Conservation (phyloP, 1,284 basidiomycete genomes). For the Cryptococcus floricola region DNA sequence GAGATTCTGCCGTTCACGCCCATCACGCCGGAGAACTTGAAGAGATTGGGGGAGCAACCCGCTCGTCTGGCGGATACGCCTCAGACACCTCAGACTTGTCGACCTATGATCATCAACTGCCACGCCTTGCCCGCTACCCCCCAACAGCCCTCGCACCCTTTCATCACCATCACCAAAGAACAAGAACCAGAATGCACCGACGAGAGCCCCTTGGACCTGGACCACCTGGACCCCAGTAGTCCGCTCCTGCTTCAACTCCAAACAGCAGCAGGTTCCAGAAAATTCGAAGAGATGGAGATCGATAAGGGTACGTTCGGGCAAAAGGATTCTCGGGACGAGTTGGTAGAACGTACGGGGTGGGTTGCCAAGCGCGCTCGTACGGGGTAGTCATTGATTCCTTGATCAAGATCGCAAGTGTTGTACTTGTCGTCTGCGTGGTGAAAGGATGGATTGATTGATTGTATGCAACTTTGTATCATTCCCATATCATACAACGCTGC, state of each 20-base stretch:
- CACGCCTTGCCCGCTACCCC: not conserved
- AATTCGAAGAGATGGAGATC: not conserved
- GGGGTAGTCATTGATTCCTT: constrained; percentile 56
- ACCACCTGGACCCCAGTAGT: not conserved
- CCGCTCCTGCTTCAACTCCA: not conserved
- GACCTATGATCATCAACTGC: not conserved
- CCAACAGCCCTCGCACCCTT: not conserved
- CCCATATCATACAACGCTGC: not conserved
- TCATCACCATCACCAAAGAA: not conserved
- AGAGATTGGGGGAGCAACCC: not conserved
- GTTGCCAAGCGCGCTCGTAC: constrained; percentile 54
- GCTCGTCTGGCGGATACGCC: not conserved
- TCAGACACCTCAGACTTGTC: not conserved
- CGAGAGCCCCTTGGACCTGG: not conserved
- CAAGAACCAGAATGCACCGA: not conserved
- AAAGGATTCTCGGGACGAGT: not conserved
- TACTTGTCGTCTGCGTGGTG: too few relatives aligned
- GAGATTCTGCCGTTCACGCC: constrained; percentile 8
- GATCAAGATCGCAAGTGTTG: too few relatives aligned
- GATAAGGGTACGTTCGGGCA: not conserved
- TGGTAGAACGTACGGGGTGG: not conserved
- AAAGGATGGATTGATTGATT: not conserved
- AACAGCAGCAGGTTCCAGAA: not conserved
- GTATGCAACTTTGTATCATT: not conserved
- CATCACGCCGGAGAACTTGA: not conserved